Conservation (phyloP, 148 eudicot genomes). For the Gaultheria prostrata region DNA sequence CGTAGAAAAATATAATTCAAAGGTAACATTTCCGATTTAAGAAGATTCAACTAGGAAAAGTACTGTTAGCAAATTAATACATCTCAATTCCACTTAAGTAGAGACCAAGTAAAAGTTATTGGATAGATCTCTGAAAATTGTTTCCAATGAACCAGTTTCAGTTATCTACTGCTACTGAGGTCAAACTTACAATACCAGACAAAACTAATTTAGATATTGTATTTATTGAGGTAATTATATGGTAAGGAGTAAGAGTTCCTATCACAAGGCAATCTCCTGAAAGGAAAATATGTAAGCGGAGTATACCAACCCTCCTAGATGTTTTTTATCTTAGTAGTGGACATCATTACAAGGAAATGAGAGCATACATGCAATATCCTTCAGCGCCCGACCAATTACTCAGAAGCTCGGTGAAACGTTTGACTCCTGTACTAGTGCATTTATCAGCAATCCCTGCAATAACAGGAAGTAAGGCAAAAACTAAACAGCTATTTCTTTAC, state of each 20-base stretch:
- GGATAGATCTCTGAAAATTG: not conserved
- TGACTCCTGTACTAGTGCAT: constrained; percentile 34
- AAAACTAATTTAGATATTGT: constrained; percentile 2
- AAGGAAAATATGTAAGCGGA: not conserved
- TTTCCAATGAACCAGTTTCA: not conserved
- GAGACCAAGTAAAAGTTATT: not conserved
- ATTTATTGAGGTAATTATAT: not conserved
- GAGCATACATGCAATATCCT: constrained; percentile 60
- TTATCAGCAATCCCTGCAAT: constrained; percentile 49
- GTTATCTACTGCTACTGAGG: not conserved
- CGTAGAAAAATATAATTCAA: not conserved
- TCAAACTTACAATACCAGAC: not conserved
- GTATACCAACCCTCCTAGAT: not conserved
- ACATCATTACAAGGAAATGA: not conserved
- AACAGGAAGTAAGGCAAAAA: constrained; percentile 3
- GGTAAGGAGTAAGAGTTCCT: not conserved
- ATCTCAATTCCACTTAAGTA: not conserved
- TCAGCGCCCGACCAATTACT: constrained; percentile 46
- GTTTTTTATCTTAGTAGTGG: not conserved
- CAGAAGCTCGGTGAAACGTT: constrained; percentile 35
- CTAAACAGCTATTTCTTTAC: not conserved
- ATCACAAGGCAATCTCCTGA: not conserved
- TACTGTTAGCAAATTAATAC: not conserved
- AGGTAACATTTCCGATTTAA: not conserved
- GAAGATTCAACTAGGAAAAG: not conserved